Base-by-base conservation (phyloP, 73 alveolate genomes). In the Paramecium caudatum region DNA sequence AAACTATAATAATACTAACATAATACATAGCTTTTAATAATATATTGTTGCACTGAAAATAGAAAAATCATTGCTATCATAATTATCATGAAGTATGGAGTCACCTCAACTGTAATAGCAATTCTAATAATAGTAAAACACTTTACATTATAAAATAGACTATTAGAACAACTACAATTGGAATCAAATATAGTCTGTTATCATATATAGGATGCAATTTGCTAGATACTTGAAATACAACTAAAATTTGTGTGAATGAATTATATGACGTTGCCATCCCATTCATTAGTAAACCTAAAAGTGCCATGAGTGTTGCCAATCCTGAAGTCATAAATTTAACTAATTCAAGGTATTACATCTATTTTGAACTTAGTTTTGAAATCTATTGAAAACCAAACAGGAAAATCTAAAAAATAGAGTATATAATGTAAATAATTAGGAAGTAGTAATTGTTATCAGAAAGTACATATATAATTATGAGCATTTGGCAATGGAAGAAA, bases 261-360 rank as follows among this genome's bases (percentile, higher is more conserved):
- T 55, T 34, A 55, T 55, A 55, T 2, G 23, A 19, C 0, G 46
- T 10, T 55, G 80, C 23, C 80, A 55, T 55, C 12, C 30, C 80
- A 55, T 37, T 55, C 10, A 55, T 23, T 23, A 23, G 30, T 21
- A 55, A 55, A 27, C 80, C 80, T 1, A 55, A 55, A 4, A 55
- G 23, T 23, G 80, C 46, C 12, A 55, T 55, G 0, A 55, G 30
- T 55, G 80, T 55, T 6, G 32, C 80, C 30, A 55, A 27, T 55
- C 80, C 80, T 55, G 80, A 55, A 7, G 30, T 17, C 80, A 55
- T 55, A 10, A 27, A 55, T 55, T 55, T 55, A 19, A 55, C 45
- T 23, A 55, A 55, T 23, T 55, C 80, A 27, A 55, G 13, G 30
- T 55, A 55, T 23, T 55, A 10, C 45, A 21, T 55, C 45, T 55